Evolutionary conservation across 495 filamentous ascomycete genomes (phyloP).

Genomic region (Tuber magnatum): DNA sequence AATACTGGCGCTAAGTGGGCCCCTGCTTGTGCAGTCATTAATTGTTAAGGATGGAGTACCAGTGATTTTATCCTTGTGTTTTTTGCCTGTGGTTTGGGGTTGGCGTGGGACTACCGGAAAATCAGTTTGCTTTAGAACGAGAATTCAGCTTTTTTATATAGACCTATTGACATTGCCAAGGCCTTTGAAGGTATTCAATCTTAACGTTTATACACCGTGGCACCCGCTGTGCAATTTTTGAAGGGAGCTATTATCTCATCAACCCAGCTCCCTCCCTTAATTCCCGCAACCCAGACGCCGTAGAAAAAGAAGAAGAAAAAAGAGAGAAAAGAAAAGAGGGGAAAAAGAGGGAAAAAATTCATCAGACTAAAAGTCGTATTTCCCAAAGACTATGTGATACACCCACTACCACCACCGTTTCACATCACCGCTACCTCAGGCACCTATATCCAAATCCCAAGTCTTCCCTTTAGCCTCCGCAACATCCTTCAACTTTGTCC

Average conservation of each 20-base stretch:
- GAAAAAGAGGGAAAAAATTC: no score
- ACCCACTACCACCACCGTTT: not conserved
- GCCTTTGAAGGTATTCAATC: not conserved
- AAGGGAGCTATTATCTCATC: not conserved
- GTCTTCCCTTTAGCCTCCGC: slow-evolving; percentile 25
- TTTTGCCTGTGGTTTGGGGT: not conserved
- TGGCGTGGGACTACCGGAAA: not conserved
- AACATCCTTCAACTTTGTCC: slow-evolving; percentile 46
- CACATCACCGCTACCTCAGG: not conserved
- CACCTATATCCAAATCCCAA: slow-evolving; percentile 21
- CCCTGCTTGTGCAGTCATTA: not conserved
- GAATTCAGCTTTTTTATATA: not conserved
- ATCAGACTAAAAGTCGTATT: not conserved
- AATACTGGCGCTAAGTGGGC: not conserved
- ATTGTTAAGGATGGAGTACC: not conserved
- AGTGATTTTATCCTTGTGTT: not conserved
- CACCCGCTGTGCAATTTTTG: not conserved
- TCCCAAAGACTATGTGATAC: slow-evolving; percentile 5
- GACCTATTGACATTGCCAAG: not conserved
- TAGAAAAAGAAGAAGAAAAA: not conserved
- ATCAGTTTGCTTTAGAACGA: not conserved
- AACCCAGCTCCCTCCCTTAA: not conserved
- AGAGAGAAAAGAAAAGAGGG: no score
- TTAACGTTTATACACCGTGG: not conserved
- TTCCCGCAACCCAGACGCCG: not conserved